Base-by-base conservation (phyloP, 1,139 yeast genomes). In the Pichia sp. region DNA sequence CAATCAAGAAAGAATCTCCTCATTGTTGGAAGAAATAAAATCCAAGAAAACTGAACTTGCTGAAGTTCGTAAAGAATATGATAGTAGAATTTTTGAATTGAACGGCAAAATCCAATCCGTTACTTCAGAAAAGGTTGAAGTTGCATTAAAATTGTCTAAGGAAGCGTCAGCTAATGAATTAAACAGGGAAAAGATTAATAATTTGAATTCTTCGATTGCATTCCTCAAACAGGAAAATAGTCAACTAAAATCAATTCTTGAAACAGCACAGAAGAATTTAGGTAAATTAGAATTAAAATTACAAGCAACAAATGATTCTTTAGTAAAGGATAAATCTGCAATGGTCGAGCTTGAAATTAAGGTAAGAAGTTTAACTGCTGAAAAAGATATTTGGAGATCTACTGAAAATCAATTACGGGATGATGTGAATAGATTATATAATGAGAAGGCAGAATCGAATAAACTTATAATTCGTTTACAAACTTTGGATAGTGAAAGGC, bases 401-500 rank as follows among this genome's bases (percentile, higher is more conserved):
- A 60, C 76, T 31, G 82, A 80, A 50, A 61, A 65, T 16, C 69
- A 83, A n/a, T 63, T 84, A 41, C 65, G 73, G 32, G 67, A 67
- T 27, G 92, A 84, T 49, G 70, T 79, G 40, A 64, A 67, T 5
- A 74, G 70, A 33, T 66, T 85, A 47, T 66, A 71, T 42, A 70
- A 70, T 6, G 95, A 87, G 57, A 80, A 80, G 55, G 64, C 73
- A 10, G 74, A 79, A 45, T 67, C 87, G 39, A 80, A 73, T 52
- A 74, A 76, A 7, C 69, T 82, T 50, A 71, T 85, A n/a, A 62
- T 75, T 24, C 83, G 76, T 55, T 65, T 85, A 46, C 90, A 85
- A 60, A 63, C 81, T 35, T 30, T 55, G 24, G 77, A 82, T 45
- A 71, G 71, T 45, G 94, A 85, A 58, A 72, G 90, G 44, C 84